Conservation (phyloP, 2,329 filamentous ascomycete species). For the Fusarium clavum region DNA sequence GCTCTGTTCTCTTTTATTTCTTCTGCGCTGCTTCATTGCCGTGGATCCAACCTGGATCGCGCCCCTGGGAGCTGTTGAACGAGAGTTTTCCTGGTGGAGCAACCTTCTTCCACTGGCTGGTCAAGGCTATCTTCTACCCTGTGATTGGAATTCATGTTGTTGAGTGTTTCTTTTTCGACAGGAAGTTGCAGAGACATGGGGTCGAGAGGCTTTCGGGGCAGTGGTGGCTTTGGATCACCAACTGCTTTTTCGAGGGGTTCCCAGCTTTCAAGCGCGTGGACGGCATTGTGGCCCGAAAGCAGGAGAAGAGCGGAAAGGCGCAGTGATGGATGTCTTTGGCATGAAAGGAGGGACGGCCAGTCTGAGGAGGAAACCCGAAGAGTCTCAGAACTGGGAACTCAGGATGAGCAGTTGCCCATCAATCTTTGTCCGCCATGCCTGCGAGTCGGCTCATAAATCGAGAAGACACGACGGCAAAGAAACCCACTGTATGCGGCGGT, state of each 20-base stretch:
- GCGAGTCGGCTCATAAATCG: neutral
- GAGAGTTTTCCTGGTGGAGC: slow-evolving; percentile 68
- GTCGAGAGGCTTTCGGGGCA: slow-evolving; percentile 58
- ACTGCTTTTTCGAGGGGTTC: slow-evolving; percentile 66
- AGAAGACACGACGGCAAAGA: neutral
- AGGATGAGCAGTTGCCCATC: neutral
- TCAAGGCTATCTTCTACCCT: slow-evolving; percentile 67
- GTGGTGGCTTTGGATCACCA: slow-evolving; percentile 67
- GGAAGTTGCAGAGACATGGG: slow-evolving; percentile 59
- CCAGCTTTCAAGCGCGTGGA: slow-evolving; percentile 65
- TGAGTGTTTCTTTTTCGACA: slow-evolving; percentile 70
- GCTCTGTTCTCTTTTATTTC: slow-evolving; percentile 66
- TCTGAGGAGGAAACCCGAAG: neutral
- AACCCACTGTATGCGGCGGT: neutral
- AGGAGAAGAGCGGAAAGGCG: slow-evolving; percentile 52
- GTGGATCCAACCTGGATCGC: slow-evolving; percentile 64
- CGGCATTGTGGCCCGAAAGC: slow-evolving; percentile 57
- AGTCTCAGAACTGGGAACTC: neutral
- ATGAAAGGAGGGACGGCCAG: neutral
- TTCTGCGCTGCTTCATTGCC: slow-evolving; percentile 60
- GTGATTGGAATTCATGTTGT: slow-evolving; percentile 72
- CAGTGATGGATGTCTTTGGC: slow-evolving; percentile 4
- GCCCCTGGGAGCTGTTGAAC: slow-evolving; percentile 62
- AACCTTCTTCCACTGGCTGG: slow-evolving; percentile 67
- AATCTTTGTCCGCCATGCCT: neutral